phyloP scores from a whole-genome alignment of 805 yeast species.

The Blastobotrys muscicola region DNA sequence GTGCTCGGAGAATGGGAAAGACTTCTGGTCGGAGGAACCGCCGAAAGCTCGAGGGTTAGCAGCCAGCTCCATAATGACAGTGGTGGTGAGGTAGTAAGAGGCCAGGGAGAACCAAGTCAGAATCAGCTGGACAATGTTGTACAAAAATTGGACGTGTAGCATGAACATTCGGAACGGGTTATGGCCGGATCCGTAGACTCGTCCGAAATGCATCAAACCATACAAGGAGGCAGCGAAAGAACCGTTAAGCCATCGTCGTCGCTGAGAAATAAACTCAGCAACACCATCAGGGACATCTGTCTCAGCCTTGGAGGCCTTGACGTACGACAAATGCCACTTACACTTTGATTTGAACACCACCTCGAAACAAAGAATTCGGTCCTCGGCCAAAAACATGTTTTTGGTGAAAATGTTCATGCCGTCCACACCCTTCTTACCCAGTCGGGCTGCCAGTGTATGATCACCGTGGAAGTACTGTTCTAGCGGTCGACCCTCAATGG shows the following conservation, averaged over 20 bases:
- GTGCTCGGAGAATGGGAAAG: slow-evolving; percentile 27
- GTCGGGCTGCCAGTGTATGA: slow-evolving; percentile 36
- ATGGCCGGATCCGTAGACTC: slow-evolving; percentile 48
- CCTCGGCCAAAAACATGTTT: slow-evolving; percentile 64
- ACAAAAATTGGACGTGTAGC: slow-evolving; percentile 46
- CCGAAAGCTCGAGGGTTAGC: slow-evolving; percentile 35
- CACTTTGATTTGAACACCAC: slow-evolving; percentile 48
- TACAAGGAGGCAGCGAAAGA: slow-evolving; percentile 53
- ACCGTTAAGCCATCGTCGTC: slow-evolving; percentile 63
- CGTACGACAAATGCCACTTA: slow-evolving; percentile 54
- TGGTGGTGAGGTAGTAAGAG: slow-evolving; percentile 52
- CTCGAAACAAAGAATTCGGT: slow-evolving; percentile 57
- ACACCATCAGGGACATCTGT: slow-evolving; percentile 59
- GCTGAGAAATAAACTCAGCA: slow-evolving; percentile 53
- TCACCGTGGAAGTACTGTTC: slow-evolving; percentile 64
- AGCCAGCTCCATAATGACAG: slow-evolving; percentile 43
- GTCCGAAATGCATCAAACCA: slow-evolving; percentile 44
- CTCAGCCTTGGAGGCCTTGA: slow-evolving; percentile 54
- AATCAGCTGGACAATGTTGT: slow-evolving; percentile 44
- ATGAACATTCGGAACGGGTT: slow-evolving; percentile 39
- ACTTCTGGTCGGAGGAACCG: slow-evolving; percentile 33
- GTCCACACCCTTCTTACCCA: slow-evolving; percentile 46
- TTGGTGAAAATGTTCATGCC: slow-evolving; percentile 57
- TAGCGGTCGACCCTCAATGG: slow-evolving; percentile 53
- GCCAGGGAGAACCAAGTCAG: slow-evolving; percentile 59